Conservation (phyloP, 2,329 filamentous ascomycete genomes). For the Falciphora oryzae region DNA sequence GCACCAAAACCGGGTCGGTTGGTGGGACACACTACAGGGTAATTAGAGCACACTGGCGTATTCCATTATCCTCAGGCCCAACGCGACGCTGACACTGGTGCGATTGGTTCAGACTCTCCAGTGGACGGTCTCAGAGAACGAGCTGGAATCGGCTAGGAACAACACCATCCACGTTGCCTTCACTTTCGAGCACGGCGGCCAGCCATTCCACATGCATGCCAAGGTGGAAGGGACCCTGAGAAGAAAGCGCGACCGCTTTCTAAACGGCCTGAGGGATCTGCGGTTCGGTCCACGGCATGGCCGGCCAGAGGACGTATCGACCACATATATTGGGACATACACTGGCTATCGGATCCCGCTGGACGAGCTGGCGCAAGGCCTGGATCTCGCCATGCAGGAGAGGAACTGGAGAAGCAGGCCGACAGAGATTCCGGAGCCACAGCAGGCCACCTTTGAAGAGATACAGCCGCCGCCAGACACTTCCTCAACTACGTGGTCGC, state of each 20-base stretch:
- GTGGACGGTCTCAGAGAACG: constrained; percentile 16
- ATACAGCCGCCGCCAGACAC: no score
- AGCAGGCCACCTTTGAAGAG: not conserved
- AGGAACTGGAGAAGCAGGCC: not conserved
- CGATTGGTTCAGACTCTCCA: constrained; percentile 8
- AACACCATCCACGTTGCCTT: constrained; percentile 15
- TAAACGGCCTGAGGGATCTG: not conserved
- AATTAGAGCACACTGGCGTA: not conserved
- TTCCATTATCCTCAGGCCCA: not conserved
- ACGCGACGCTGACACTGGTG: not conserved
- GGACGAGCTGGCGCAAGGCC: not conserved
- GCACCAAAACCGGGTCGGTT: not conserved
- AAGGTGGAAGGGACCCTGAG: constrained; percentile 15
- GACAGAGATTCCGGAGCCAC: not conserved
- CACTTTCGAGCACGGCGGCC: constrained; percentile 13
- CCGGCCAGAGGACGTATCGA: not conserved
- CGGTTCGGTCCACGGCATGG: not conserved
- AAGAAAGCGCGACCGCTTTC: not conserved
- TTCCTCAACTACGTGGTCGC: not conserved
- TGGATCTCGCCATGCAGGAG: constrained; percentile 2
- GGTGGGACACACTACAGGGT: constrained; percentile 11
- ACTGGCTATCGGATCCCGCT: not conserved
- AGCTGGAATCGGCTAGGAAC: constrained; percentile 12
- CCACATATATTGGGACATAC: not conserved
- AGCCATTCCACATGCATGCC: constrained; percentile 15